Evolutionary conservation across 768 basidiomycete species (phyloP).

Genomic region (Boletus huronensis): DNA sequence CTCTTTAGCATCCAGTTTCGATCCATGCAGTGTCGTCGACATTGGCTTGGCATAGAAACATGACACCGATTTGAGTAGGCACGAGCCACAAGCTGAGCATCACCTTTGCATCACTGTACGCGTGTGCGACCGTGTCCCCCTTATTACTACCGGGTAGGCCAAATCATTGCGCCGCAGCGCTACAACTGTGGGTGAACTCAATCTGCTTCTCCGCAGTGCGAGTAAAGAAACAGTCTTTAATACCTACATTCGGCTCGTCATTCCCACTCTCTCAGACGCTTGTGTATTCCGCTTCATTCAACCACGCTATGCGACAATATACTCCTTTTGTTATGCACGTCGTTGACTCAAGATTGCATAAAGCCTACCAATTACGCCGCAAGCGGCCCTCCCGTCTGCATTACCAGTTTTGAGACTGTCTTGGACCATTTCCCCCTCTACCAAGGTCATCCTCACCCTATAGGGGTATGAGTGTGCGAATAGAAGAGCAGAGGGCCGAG

Average conservation of each 20-base stretch:
- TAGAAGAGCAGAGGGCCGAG: not conserved
- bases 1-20: no score
- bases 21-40: no score
- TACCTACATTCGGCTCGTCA: constrained; percentile 5
- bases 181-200: not conserved
- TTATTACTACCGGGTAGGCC: not conserved
- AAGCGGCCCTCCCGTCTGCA: constrained; percentile 72
- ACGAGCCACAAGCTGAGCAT: not conserved
- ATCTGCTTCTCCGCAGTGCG: constrained; percentile 7
- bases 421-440: constrained; percentile 52
- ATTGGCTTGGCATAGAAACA: not conserved
- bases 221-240: constrained; percentile 7
- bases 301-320: constrained; percentile 15
- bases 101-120: not conserved
- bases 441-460: constrained; percentile 80
- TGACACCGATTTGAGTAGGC: not conserved
- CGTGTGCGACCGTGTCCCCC: not conserved
- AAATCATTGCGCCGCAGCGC: not conserved
- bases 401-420: constrained; percentile 79
- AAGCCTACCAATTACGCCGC: constrained; percentile 69
- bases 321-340: not conserved
- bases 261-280: not conserved
- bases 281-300: constrained; percentile 6
- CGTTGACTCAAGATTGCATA: constrained; percentile 1
- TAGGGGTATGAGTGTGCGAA: constrained; percentile 7